phyloP scores from a whole-genome alignment of 2,329 filamentous ascomycete genomes.

The Beauveria rudraprayagi region DNA sequence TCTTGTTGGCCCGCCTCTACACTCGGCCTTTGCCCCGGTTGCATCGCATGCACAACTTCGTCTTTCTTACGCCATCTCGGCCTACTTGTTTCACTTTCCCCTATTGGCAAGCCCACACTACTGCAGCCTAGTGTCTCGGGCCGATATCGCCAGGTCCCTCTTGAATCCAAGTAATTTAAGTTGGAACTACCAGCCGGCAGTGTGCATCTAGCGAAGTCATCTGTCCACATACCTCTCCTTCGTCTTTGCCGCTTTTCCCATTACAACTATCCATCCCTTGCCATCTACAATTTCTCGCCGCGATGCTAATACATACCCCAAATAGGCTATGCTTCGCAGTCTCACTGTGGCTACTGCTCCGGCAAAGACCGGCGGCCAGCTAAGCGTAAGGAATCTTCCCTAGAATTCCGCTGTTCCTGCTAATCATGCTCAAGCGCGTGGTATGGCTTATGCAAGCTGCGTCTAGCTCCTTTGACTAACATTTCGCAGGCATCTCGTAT shows the following conservation, averaged over 20 bases:
- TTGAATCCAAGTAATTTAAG: background rate
- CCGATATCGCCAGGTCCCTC: background rate
- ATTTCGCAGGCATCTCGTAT: conserved; percentile 58
- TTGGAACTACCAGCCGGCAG: background rate
- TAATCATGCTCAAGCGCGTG: background rate
- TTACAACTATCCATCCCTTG: background rate
- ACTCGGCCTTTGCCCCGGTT: background rate
- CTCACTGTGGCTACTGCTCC: conserved; percentile 47
- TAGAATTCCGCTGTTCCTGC: background rate
- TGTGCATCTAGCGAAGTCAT: background rate
- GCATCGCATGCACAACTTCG: background rate
- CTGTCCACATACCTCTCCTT: background rate
- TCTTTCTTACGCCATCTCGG: background rate
- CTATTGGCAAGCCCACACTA: background rate
- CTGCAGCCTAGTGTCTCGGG: background rate
- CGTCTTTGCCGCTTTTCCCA: background rate
- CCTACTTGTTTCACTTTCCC: background rate
- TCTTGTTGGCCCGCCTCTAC: background rate
- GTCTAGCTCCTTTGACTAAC: background rate
- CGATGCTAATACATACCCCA: background rate
- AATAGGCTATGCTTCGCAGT: conserved; percentile 43
- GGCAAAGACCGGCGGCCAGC: conserved; percentile 40
- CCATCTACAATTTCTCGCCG: too few species aligned
- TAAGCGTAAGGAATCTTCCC: conserved; percentile 30
- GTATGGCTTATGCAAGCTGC: background rate